Evolutionary conservation across 2,329 filamentous ascomycete species (phyloP).

Genomic region (Aureobasidium sp.): DNA sequence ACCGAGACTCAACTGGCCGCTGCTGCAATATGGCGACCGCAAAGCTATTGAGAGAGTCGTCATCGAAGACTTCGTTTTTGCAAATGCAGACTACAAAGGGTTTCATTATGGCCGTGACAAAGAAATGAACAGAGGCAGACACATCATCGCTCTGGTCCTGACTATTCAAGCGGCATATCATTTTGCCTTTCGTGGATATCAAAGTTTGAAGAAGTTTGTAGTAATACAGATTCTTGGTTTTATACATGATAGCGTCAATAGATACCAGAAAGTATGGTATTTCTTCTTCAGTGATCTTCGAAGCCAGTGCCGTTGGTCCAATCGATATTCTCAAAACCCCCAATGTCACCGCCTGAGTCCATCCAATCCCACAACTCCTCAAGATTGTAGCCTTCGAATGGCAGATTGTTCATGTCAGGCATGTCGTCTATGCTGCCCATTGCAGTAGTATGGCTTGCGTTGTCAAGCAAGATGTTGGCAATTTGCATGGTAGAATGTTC

Average conservation of each 20-base stretch:
- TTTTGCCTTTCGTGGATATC: not conserved
- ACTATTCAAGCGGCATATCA: no score
- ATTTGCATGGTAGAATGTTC: constrained; percentile 12
- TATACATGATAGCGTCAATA: not conserved
- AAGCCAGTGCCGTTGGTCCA: not conserved
- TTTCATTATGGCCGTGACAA: constrained; percentile 10
- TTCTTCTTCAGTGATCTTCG: not conserved
- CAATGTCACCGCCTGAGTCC: constrained; percentile 1
- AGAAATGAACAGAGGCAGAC: constrained; percentile 7
- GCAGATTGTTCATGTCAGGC: not conserved
- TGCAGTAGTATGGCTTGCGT: not conserved
- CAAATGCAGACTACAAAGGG: not conserved
- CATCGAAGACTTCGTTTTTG: constrained; percentile 28
- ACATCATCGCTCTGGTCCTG: constrained; percentile 10
- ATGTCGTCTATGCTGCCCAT: not conserved
- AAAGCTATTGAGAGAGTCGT: constrained; percentile 24
- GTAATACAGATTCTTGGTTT: not conserved
- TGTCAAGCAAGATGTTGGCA: not conserved
- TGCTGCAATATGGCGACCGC: constrained; percentile 31
- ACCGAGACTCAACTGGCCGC: constrained; percentile 36
- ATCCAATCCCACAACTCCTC: constrained; percentile 14
- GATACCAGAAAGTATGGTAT: not conserved
- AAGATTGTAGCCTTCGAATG: constrained; percentile 11
- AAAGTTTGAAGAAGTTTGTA: not conserved
- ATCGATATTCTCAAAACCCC: not conserved